A percentile compares a stretch with the other conserved stretches of the same genome.
Conservation (phyloP, 108 stramenopile genomes). For the Nitzschia palea region DNA sequence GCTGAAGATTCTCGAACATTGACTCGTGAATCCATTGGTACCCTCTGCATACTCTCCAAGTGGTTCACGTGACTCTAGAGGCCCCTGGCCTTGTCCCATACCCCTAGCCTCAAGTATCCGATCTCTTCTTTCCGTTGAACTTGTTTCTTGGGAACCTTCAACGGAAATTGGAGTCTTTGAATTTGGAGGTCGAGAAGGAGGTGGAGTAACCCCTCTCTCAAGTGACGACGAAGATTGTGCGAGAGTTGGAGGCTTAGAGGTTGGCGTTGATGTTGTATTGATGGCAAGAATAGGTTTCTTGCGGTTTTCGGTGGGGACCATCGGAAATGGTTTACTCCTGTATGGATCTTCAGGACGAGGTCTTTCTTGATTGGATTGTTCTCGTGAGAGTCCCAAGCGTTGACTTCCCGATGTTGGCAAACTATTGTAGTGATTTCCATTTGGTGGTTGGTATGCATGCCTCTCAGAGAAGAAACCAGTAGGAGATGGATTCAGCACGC, state of each 20-base stretch:
- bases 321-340: neutral
- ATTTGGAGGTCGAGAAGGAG: neutral
- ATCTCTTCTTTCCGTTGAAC: slow-evolving; percentile 8
- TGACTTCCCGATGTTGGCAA: too few relatives aligned
- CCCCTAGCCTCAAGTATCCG: slow-evolving; percentile 16
- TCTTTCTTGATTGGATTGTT: neutral
- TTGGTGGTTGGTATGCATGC: too few relatives aligned
- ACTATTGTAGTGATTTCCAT: too few relatives aligned
- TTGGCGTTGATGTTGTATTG: neutral
- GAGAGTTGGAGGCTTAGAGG: slow-evolving; percentile 2
- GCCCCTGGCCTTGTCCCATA: neutral
- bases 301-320: neutral
- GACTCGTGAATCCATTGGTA: too few relatives aligned
- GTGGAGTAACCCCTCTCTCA: slow-evolving; percentile 9
- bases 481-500: neutral
- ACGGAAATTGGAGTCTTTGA: slow-evolving; percentile 4
- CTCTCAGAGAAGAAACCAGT: neutral
- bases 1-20: too few relatives aligned
- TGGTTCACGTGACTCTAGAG: slow-evolving; percentile 4
- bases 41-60: too few relatives aligned
- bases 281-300: neutral
- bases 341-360: neutral
- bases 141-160: neutral
- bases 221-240: neutral
- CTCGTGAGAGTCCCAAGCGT: too few relatives aligned